phyloP scores from a whole-genome alignment of 352 stramenopile species.

The Pythium volutum region DNA sequence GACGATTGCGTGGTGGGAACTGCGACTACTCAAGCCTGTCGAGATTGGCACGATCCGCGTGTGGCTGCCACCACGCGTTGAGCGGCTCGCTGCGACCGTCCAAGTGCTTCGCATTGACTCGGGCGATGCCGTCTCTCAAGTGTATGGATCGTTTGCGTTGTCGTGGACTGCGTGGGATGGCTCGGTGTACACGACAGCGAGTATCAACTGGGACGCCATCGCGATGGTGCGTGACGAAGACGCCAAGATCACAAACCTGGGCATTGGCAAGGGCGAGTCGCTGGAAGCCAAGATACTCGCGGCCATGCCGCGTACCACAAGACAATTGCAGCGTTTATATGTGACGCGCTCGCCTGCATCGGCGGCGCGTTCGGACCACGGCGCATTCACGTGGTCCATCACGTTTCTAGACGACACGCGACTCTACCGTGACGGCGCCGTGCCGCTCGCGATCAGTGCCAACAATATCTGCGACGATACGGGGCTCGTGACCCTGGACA shows the following conservation, averaged over 20 bases:
- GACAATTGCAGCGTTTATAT: constrained; percentile 25
- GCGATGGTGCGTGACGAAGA: constrained; percentile 58
- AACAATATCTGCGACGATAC: constrained; percentile 42
- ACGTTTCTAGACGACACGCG: constrained; percentile 54
- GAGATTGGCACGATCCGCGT: constrained; percentile 59
- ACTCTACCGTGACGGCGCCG: constrained; percentile 1
- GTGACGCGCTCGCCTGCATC: constrained; percentile 46
- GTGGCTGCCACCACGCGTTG: constrained; percentile 35
- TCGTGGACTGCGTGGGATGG: constrained; percentile 32
- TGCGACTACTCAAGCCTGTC: constrained; percentile 41
- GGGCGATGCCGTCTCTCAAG: constrained; percentile 26
- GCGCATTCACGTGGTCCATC: constrained; percentile 63
- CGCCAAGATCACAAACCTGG: constrained; percentile 27
- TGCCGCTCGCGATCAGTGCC: constrained; percentile 28
- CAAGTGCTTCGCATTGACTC: constrained; percentile 37
- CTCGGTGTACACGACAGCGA: constrained; percentile 21
- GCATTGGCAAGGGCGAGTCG: constrained; percentile 45
- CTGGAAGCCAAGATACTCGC: constrained; percentile 56
- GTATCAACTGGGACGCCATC: constrained; percentile 55
- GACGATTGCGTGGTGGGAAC: constrained; percentile 62
- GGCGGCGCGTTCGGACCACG: constrained; percentile 28
- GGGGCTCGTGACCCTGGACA: constrained; percentile 31
- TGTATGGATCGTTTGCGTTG: constrained; percentile 45
- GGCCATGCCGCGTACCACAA: constrained; percentile 18
- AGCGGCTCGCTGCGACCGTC: constrained; percentile 25